These are phyloP conservation scores for sorghum (Sorghum bicolor) DNA, from an alignment of 176 grass and related monocot species.

Conservation along the genomic window DNA sequence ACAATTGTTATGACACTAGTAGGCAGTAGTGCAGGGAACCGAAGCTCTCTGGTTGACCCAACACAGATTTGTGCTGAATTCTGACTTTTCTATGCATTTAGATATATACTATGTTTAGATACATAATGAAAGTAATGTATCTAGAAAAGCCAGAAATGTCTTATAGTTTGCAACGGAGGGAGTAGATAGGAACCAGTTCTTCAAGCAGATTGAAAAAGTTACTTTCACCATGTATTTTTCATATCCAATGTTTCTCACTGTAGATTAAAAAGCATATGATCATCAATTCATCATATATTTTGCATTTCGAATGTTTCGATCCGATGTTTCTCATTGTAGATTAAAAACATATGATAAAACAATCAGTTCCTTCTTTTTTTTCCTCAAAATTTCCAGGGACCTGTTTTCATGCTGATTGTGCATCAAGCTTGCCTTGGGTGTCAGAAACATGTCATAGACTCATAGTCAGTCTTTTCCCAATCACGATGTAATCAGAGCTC, in stretches of 20 bases:
- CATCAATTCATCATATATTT: neutral
- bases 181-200: neutral
- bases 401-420: neutral
- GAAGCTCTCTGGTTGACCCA: neutral
- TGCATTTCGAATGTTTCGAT: neutral
- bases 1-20: constrained; percentile 9
- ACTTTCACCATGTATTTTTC: neutral
- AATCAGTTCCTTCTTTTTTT: neutral
- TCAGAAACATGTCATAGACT: neutral
- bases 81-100: no score
- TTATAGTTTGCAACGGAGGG: no score
- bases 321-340: neutral
- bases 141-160: no score
- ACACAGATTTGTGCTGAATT: neutral
- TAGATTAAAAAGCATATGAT: neutral
- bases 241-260: neutral
- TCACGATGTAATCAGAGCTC: neutral
- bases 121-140: no score
- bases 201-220: neutral
- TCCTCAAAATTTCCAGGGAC: neutral
- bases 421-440: neutral
- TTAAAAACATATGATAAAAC: neutral
- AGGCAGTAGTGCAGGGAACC: neutral
- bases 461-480: neutral
- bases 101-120: no score